These are phyloP conservation scores for Solanum pinnatisectum DNA, from an alignment of 257 asterid species.

Conservation along the genomic window DNA sequence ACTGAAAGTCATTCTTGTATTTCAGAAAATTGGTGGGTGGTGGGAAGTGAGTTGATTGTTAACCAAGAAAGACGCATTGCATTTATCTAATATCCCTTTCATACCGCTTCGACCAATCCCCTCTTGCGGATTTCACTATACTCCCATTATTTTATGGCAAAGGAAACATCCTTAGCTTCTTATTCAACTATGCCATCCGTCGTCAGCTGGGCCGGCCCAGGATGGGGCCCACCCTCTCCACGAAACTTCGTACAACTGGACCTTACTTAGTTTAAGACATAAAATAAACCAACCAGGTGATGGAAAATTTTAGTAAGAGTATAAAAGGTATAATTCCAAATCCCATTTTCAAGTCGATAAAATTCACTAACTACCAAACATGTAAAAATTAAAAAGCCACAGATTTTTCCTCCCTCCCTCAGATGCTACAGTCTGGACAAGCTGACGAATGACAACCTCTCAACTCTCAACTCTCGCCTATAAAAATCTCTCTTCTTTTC, in stretches of 20 bases:
- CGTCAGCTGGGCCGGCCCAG: constrained; percentile 56
- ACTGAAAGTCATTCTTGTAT: too few species aligned
- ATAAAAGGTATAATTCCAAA: not conserved
- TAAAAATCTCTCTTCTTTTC: not conserved
- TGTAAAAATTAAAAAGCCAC: not conserved
- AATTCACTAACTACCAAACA: constrained; percentile 25
- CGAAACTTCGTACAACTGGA: not conserved
- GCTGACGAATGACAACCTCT: constrained; percentile 12
- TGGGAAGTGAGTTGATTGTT: not conserved
- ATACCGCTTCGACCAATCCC: constrained; percentile 15
- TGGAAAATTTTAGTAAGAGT: not conserved
- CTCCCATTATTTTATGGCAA: not conserved
- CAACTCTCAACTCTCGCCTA: not conserved
- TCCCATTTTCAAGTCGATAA: constrained; percentile 3
- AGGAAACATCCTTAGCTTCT: too few species aligned
- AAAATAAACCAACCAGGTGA: not conserved
- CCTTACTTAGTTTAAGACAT: not conserved
- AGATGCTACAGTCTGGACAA: constrained; percentile 1
- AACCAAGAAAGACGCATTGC: not conserved
- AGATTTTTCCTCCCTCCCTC: not conserved
- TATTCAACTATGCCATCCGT: constrained; percentile 8
- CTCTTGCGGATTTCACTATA: constrained; percentile 2
- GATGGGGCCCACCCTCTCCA: constrained; percentile 32
- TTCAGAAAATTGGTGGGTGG: not conserved
- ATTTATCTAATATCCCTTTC: constrained; percentile 3